Evolutionary conservation across 371 early-diverging fungal species (phyloP), one percentile per base, ranked within the genome.

Genomic region (Mucor mucedo): DNA sequence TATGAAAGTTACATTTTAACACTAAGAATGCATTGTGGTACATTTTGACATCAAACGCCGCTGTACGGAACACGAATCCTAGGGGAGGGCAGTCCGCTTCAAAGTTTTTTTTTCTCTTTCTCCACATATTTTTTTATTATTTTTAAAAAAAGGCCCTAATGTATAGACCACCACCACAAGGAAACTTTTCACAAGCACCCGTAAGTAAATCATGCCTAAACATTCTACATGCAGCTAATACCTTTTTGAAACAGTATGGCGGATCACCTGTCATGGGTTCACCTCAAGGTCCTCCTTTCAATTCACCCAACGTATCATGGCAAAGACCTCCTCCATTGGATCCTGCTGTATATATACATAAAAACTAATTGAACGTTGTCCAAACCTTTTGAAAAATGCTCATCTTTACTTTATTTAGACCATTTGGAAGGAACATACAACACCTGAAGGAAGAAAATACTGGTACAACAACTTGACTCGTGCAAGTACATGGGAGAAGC

Each of bases 401-500:
- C 50, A 65, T 52, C 49, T 63, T 13, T 62, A 33, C 4, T 35
- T 35, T 39, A 35, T 28, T 13, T 69, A 72, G 74, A 28, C 58
- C 52, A 58, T 73, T 29, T 97, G 97, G 97, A 88, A 82, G 14
- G 90, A 90, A 62, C 89, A 90, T 69, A 84, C 82, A 27, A 88
- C 89, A 50, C 80, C 89, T 29, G 94, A 95, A 76, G 95, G 95
- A 14, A 83, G 89, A 52, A 83, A 80, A 30, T 96, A 97, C 76
- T 97, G 92, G 78, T 94, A 81, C 80, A 94, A 98, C 69, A 79
- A 83, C 29, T 66, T 75, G 11, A 95, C 97, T 14, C 87, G 89
- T 66, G 82, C 85, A 67, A 95, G 90, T 58, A 87, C 88, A 5
- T 98, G 97, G 97, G 95, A 97, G 64, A 96, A 96, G 73, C 98